These are phyloP conservation scores for Malus hybrid DNA, from an alignment of 331 rosid species.

Conservation along the genomic window DNA sequence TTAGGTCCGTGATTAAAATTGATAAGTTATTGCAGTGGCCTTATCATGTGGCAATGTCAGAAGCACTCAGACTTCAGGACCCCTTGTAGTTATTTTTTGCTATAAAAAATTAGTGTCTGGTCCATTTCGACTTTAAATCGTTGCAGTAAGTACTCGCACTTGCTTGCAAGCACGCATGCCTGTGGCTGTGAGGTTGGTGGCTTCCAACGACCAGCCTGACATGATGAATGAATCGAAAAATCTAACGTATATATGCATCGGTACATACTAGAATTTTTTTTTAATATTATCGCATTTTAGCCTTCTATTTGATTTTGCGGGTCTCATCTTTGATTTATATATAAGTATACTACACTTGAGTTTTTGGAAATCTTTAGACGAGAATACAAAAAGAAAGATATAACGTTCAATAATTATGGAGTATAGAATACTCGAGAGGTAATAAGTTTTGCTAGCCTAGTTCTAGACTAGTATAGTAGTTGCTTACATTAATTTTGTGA, in stretches of 20 bases:
- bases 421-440: background rate
- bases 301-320: too few species aligned
- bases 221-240: too few species aligned
- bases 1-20: background rate
- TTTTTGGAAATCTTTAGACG: too few species aligned
- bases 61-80: background rate
- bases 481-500: background rate
- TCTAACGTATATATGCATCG: too few species aligned
- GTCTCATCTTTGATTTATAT: too few species aligned
- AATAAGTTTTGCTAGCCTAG: background rate
- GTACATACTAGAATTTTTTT: too few species aligned
- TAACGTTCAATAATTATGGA: background rate
- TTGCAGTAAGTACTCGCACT: background rate
- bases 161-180: background rate
- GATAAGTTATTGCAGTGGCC: background rate
- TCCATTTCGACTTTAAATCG: background rate
- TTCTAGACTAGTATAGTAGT: background rate
- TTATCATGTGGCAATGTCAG: background rate
- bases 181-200: too few species aligned
- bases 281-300: too few species aligned
- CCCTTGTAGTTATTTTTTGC: background rate
- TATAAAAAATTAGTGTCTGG: background rate
- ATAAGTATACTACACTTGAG: too few species aligned
- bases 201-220: too few species aligned
- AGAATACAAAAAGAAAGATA: too few species aligned